Evolutionary conservation across 768 basidiomycete species (phyloP).

Genomic region (Dioszegia hungarica): DNA sequence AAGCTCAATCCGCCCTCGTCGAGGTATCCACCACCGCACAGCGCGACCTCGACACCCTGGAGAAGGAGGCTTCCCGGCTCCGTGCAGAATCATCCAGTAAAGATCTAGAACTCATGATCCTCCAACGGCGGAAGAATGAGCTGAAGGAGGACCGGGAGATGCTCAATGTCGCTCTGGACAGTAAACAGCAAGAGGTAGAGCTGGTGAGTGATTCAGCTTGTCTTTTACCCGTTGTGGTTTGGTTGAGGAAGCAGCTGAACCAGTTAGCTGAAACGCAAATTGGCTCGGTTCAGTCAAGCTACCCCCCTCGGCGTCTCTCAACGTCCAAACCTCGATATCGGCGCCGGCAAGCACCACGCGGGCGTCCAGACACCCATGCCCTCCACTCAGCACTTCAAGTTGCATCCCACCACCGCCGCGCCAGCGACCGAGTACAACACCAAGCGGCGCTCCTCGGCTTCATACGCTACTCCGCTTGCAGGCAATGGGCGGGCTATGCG

Average conservation of each 20-base stretch:
- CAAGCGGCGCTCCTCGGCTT: slow-evolving; percentile 24
- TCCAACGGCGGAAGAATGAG: slow-evolving; percentile 62
- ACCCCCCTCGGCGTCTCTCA: slow-evolving; percentile 23
- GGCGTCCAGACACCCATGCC: neutral
- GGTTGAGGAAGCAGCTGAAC: neutral
- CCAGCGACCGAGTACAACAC: neutral
- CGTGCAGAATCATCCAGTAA: slow-evolving; percentile 78
- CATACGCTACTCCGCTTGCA: slow-evolving; percentile 19
- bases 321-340: neutral
- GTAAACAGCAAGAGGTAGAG: slow-evolving; percentile 91
- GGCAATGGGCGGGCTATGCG: slow-evolving; percentile 4
- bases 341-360: neutral
- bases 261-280: slow-evolving; percentile 41
- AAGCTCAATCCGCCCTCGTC: neutral
- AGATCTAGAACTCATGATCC: slow-evolving; percentile 71
- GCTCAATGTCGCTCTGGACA: slow-evolving; percentile 86
- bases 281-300: neutral
- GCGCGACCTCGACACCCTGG: slow-evolving; percentile 40
- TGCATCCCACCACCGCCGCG: neutral
- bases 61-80: slow-evolving; percentile 51
- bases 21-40: neutral
- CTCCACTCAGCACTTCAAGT: neutral
- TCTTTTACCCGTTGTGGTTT: neutral
- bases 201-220: slow-evolving; percentile 67
- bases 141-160: slow-evolving; percentile 73